Percentiles rank a stretch among this genome's conserved stretches.
Conservation (phyloP, 2,329 filamentous ascomycete genomes). For the Talaromyces marneffei region DNA sequence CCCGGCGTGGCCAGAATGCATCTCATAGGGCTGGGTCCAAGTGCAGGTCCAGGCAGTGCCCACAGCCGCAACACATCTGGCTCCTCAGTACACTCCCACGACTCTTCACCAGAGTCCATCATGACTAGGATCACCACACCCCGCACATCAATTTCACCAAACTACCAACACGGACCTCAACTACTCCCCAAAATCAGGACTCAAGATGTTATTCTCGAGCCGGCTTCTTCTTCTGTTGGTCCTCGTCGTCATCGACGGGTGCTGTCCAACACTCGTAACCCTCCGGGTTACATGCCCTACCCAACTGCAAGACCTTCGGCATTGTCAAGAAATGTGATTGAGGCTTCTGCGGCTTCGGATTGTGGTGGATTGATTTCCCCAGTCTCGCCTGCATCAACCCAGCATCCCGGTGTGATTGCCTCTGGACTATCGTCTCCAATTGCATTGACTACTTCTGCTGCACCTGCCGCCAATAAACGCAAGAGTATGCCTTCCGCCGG, state of each 20-base stretch:
- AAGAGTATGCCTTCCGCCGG: constrained; percentile 29
- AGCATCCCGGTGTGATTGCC: constrained; percentile 21
- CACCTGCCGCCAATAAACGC: constrained; percentile 36
- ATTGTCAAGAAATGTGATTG: constrained; percentile 42
- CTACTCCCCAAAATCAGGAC: constrained; percentile 79
- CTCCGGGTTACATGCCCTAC: constrained; percentile 49
- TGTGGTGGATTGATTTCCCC: constrained; percentile 39
- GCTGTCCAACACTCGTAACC: constrained; percentile 49
- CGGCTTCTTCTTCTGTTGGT: constrained; percentile 39
- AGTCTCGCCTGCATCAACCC: constrained; percentile 33
- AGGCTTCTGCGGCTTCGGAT: constrained; percentile 34
- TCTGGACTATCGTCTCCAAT: constrained; percentile 60
- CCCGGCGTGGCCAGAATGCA: constrained; percentile 33
- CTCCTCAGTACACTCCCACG: constrained; percentile 59
- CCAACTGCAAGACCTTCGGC: constrained; percentile 32
- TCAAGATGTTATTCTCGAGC: constrained; percentile 72
- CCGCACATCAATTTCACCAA: constrained; percentile 59
- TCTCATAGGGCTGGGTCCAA: constrained; percentile 17
- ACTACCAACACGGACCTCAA: constrained; percentile 67
- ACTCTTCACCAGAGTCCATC: constrained; percentile 64
- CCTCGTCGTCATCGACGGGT: constrained; percentile 55
- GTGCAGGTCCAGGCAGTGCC: constrained; percentile 16
- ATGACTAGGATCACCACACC: constrained; percentile 66
- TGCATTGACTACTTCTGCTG: constrained; percentile 43
- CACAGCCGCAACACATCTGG: constrained; percentile 62